Conservation (phyloP, 352 stramenopile genomes). For the Plasmopara muralis region DNA sequence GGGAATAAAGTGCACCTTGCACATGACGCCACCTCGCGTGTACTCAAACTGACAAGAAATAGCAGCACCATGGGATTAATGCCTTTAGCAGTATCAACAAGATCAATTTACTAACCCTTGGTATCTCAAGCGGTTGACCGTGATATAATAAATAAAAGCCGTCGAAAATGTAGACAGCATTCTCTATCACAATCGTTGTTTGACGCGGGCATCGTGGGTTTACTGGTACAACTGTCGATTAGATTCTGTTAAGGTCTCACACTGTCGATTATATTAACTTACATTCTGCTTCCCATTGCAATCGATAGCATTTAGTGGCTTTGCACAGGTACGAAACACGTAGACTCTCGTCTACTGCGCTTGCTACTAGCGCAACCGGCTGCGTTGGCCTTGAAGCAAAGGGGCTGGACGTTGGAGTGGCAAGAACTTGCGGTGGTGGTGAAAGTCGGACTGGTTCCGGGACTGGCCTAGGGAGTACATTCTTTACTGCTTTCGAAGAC, state of each 20-base stretch:
- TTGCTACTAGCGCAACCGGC: conserved; percentile 5
- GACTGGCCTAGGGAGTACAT: conserved; percentile 2
- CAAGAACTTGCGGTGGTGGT: not conserved
- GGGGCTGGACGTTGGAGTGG: conserved; percentile 3
- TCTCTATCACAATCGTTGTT: conserved; percentile 60
- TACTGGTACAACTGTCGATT: conserved; percentile 28
- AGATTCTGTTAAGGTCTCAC: not conserved
- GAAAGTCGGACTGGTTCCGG: not conserved
- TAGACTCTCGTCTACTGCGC: conserved; percentile 37
- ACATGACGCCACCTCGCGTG: conserved; percentile 69
- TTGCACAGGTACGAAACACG: conserved; percentile 60
- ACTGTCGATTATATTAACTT: conserved; percentile 7
- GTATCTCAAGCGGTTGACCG: conserved; percentile 41
- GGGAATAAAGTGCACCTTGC: conserved; percentile 58
- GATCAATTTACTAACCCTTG: conserved; percentile 31
- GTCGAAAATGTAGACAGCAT: conserved; percentile 72
- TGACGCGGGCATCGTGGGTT: conserved; percentile 68
- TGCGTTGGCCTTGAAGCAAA: conserved; percentile 4
- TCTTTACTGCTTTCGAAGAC: not conserved
- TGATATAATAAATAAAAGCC: conserved; percentile 83
- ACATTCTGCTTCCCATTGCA: conserved; percentile 81
- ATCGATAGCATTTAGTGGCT: conserved; percentile 55
- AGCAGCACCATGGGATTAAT: not conserved
- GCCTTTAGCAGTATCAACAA: not conserved
- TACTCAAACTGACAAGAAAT: conserved; percentile 66